Conservation (phyloP, 2,329 filamentous ascomycete genomes). For the Aspergillus caelatus region DNA sequence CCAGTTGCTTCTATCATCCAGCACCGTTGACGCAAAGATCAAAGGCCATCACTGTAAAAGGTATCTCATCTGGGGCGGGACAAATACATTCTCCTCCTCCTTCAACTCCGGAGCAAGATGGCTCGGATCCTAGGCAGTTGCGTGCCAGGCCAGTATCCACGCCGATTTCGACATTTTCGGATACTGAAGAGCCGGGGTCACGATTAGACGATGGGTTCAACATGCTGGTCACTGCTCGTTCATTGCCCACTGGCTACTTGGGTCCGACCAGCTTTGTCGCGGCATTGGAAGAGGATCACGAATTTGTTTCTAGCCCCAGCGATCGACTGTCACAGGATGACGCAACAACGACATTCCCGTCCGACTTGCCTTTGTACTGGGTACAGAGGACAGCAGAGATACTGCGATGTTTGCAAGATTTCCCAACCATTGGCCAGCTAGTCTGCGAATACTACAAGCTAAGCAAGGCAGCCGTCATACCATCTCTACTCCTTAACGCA, state of each 20-base stretch:
- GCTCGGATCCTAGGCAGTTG: neutral
- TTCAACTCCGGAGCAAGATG: neutral
- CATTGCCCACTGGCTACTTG: conserved; percentile 32
- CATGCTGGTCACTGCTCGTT: conserved; percentile 13
- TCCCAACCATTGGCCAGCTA: conserved; percentile 17
- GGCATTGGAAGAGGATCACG: conserved; percentile 26
- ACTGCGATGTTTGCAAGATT: conserved; percentile 20
- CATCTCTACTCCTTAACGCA: conserved; percentile 37
- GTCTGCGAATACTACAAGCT: conserved; percentile 27
- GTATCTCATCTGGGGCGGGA: neutral
- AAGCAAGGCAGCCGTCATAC: conserved; percentile 38
- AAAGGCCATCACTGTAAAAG: neutral
- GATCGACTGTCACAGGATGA: neutral
- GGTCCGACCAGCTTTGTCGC: conserved; percentile 39
- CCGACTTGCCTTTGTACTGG: conserved; percentile 26
- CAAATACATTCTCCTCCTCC: neutral
- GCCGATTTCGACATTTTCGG: neutral
- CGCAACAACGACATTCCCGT: conserved; percentile 10
- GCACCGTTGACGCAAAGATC: conserved; percentile 30
- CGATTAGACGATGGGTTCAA: neutral
- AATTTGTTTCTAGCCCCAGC: conserved; percentile 17
- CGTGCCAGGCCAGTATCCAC: neutral
- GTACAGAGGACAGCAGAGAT: conserved; percentile 23
- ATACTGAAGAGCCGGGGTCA: neutral
- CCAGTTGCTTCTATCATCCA: conserved; percentile 36